A percentile compares a stretch with the other conserved stretches of the same genome.
Conservation (phyloP, 2,329 filamentous ascomycete genomes). For the Dactylonectria estremocensis region DNA sequence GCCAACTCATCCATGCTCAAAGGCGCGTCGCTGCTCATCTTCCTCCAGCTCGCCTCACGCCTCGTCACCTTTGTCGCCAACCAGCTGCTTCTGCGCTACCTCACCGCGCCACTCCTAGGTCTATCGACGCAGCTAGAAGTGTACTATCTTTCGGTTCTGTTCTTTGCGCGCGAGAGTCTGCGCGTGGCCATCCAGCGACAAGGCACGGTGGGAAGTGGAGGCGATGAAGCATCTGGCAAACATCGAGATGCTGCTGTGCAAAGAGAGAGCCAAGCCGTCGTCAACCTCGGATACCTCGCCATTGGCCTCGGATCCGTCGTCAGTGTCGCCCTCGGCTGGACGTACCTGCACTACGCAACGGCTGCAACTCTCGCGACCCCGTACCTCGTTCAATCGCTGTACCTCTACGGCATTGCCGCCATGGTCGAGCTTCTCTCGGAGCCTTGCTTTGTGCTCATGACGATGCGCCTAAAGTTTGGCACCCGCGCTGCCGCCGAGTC, state of each 20-base stretch:
- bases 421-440: conserved; percentile 86
- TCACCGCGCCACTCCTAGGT: conserved; percentile 88
- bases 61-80: conserved; percentile 92
- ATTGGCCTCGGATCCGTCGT: conserved; percentile 78
- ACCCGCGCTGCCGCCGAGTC: conserved; percentile 88
- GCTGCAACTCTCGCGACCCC: conserved; percentile 70
- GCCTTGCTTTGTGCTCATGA: conserved; percentile 90
- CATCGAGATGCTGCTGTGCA: conserved; percentile 35
- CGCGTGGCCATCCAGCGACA: conserved; percentile 93
- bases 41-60: conserved; percentile 89
- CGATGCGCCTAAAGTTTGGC: conserved; percentile 85
- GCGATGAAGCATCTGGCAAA: conserved; percentile 18
- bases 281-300: conserved; percentile 91
- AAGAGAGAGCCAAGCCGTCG: conserved; percentile 77
- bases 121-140: conserved; percentile 92
- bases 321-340: conserved; percentile 73
- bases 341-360: conserved; percentile 74
- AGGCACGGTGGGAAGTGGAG: conserved; percentile 37
- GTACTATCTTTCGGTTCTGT: conserved; percentile 92
- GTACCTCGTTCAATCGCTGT: conserved; percentile 70
- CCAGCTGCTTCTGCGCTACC: conserved; percentile 88
- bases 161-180: conserved; percentile 92
- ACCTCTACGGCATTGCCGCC: conserved; percentile 70
- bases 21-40: conserved; percentile 88
- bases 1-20: conserved; percentile 63